Conservation (phyloP, 129 eudicot genomes). For the Artemisia argyi region DNA sequence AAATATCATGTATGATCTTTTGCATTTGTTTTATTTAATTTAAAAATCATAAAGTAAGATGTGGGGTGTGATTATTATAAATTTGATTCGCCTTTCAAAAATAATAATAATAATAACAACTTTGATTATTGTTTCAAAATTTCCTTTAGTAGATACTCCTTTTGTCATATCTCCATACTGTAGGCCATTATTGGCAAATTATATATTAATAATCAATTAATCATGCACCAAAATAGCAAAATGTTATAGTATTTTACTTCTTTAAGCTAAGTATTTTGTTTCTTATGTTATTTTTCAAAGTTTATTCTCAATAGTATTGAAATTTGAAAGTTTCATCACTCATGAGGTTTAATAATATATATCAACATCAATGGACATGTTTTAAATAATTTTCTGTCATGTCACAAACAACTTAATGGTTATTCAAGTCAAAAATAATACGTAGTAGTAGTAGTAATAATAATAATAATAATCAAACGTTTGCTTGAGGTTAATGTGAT, state of each 20-base stretch:
- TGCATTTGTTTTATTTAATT: slow-evolving; percentile 13
- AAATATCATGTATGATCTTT: slow-evolving; percentile 14
- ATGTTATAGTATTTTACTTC: no score
- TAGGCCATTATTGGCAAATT: slow-evolving; percentile 23
- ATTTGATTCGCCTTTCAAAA: background rate
- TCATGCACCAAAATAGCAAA: background rate
- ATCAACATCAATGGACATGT: no score
- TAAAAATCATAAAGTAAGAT: background rate
- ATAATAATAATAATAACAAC: no score
- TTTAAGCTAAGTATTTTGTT: no score
- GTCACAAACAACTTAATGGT: no score
- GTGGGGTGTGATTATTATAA: slow-evolving; percentile 13
- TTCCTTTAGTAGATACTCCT: slow-evolving; percentile 18
- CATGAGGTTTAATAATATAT: background rate
- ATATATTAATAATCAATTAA: background rate
- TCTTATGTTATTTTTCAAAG: no score
- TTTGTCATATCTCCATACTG: slow-evolving; percentile 30
- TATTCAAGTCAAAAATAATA: no score
- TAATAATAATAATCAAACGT: no score
- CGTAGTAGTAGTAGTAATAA: no score
- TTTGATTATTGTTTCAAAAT: slow-evolving; percentile 23
- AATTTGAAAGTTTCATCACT: background rate
- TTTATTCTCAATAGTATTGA: background rate
- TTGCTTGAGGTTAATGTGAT: no score
- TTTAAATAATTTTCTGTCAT: no score